Evolutionary conservation across 2,329 filamentous ascomycete genomes (phyloP).

Genomic region (Mycosphaerella sp.): DNA sequence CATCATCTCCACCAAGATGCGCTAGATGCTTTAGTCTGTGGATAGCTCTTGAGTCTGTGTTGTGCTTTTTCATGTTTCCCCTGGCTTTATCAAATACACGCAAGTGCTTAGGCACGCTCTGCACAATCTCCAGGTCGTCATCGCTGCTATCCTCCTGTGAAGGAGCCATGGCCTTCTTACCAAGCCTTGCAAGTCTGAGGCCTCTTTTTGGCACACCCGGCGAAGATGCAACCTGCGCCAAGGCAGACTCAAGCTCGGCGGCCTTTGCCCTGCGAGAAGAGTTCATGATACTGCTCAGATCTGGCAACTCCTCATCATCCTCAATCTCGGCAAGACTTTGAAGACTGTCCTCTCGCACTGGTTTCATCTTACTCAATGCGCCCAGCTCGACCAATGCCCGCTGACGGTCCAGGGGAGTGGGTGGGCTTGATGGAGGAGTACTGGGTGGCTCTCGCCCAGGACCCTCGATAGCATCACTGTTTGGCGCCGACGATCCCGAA

Average conservation of each 20-base stretch:
- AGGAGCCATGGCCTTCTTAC: constrained; percentile 22
- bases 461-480: constrained; percentile 27
- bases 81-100: constrained; percentile 36
- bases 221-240: not conserved
- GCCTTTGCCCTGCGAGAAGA: constrained; percentile 20
- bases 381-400: constrained; percentile 30
- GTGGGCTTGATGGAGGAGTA: constrained; percentile 44
- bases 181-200: constrained; percentile 33
- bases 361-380: constrained; percentile 29
- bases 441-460: constrained; percentile 23
- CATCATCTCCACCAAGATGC: constrained; percentile 31
- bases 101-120: constrained; percentile 29
- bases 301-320: constrained; percentile 27
- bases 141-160: constrained; percentile 37
- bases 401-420: constrained; percentile 35
- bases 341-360: constrained; percentile 29
- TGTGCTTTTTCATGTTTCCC: constrained; percentile 17
- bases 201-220: constrained; percentile 13
- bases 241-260: not conserved
- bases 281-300: constrained; percentile 27
- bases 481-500: constrained; percentile 26
- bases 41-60: constrained; percentile 29
- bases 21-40: constrained; percentile 33
- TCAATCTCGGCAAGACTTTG: constrained; percentile 23
- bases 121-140: constrained; percentile 60